Percentiles rank a stretch among this genome's conserved stretches.
These are phyloP conservation scores for Ophiostoma sp. DNA, from an alignment of 2,329 filamentous ascomycete genomes.

Conservation along the genomic window DNA sequence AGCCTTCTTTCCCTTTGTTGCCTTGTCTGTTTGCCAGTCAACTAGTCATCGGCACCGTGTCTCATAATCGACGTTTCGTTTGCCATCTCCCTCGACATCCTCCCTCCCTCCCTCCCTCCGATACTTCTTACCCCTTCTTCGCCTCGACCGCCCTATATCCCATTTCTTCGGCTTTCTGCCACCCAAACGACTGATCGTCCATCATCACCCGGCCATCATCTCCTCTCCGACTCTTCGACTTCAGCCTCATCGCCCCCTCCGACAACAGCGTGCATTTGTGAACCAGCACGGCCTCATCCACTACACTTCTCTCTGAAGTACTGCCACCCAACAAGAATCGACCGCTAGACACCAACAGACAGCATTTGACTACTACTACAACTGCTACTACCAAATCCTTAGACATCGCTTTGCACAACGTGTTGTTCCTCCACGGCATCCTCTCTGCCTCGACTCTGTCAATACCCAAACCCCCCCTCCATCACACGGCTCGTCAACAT, in stretches of 20 bases:
- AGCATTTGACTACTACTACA: neutral
- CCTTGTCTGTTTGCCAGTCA: neutral
- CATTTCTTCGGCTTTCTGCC: neutral
- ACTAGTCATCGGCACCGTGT: neutral
- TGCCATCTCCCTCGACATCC: neutral
- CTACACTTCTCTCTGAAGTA: neutral
- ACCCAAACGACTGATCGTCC: neutral
- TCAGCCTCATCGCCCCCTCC: neutral
- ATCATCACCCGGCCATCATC: neutral
- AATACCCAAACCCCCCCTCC: neutral
- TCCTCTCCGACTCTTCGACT: neutral
- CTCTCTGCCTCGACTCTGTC: neutral
- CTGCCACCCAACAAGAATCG: neutral
- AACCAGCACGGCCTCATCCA: neutral
- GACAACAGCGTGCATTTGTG: neutral
- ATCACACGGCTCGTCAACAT: slow-evolving; percentile 26
- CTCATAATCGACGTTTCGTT: neutral
- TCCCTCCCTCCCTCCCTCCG: neutral
- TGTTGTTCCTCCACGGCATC: neutral
- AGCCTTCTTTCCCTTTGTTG: slow-evolving; percentile 1
- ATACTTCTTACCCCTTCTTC: neutral
- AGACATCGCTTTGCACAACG: neutral
- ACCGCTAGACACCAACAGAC: neutral
- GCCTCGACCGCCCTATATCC: neutral
- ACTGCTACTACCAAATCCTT: neutral